Percentiles rank a stretch among this genome's conserved stretches.
Conservation (phyloP, 2,329 filamentous ascomycete genomes). For the Teratosphaeria destructans region DNA sequence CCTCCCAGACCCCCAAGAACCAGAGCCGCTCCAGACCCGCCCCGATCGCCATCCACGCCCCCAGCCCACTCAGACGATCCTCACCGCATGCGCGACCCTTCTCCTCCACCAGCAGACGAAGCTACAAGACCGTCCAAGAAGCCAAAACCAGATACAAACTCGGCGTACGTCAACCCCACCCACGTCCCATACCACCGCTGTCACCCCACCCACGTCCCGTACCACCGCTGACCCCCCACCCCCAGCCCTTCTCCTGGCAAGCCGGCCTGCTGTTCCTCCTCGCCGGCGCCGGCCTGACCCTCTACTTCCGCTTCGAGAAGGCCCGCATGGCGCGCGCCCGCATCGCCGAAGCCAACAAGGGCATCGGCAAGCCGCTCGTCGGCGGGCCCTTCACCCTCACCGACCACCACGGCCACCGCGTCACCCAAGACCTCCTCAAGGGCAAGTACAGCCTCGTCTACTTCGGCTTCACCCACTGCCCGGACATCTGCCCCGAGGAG, state of each 20-base stretch:
- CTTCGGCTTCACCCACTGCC: conserved; percentile 97
- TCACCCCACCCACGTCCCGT: neutral
- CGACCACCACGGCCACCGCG: conserved; percentile 69
- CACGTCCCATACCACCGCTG: neutral
- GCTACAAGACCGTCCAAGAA: conserved; percentile 35
- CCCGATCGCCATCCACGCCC: neutral
- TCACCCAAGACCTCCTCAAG: conserved; percentile 71
- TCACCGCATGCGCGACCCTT: conserved; percentile 11
- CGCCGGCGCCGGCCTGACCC: conserved; percentile 65
- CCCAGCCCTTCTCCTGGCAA: conserved; percentile 84
- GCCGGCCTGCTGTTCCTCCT: conserved; percentile 75
- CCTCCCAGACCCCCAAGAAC: conserved; percentile 13
- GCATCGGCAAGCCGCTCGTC: conserved; percentile 84
- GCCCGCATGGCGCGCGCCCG: conserved; percentile 78
- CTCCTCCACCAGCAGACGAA: conserved; percentile 12
- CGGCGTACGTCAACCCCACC: conserved; percentile 27
- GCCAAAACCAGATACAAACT: conserved; percentile 34
- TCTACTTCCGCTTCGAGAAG: conserved; percentile 93
- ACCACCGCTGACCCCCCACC: conserved; percentile 1
- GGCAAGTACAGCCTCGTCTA: conserved; percentile 85
- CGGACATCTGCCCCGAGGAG: conserved; percentile 97
- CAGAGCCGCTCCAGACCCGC: conserved; percentile 17
- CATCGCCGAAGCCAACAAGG: conserved; percentile 84
- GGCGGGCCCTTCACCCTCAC: conserved; percentile 75
- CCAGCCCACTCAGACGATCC: neutral